Base-by-base conservation (phyloP, 108 stramenopile species). In the Fragilariopsis cylindrus region DNA sequence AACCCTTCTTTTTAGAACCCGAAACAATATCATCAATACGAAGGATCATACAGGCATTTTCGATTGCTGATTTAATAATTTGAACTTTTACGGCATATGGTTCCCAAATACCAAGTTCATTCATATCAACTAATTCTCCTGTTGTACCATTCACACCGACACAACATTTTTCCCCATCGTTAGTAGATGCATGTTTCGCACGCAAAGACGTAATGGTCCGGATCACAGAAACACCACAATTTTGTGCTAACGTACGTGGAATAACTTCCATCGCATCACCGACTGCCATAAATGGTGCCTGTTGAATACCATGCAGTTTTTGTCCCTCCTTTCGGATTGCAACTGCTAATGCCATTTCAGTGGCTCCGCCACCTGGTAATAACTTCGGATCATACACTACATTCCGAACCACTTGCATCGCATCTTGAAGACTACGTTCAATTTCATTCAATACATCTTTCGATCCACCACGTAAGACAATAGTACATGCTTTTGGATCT, bases 391-490 rank as follows among this genome's bases (percentile, higher is more conserved):
- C 97, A 77, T 97, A 96, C 21, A 99, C 97, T 53, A 99, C 94
- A 83, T 99, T 99, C 5, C 98, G 89, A 57, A 98, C 98, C 30
- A 99, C 98, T 82, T 98, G 97, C 98, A 99, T 98, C 74, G 99
- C 99, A 90, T 99, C 99, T 65, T 92, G 90, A 58, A 99, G 80
- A 77, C 98, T 99, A 54, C 99, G 89, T 83, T 99, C 99, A 57
- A 99, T 86, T 89, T 99, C 99, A 84, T 99, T 99, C 69, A 99
- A 85, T 3, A 99, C 98, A 82, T 99, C 99, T 83, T 99, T 99
- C 73, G 92, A 94, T 55, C 98, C 99, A 43, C 99, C 99, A 46
- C 99, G 91, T 30, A 99, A 88, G 41, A 99, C 80, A 48, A 99
- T 84, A 3, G 99, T 99, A 80, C 99, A 99, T 7, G 99, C 98